phyloP scores from a whole-genome alignment of 306 rosid species.

The Citrullus amarus region DNA sequence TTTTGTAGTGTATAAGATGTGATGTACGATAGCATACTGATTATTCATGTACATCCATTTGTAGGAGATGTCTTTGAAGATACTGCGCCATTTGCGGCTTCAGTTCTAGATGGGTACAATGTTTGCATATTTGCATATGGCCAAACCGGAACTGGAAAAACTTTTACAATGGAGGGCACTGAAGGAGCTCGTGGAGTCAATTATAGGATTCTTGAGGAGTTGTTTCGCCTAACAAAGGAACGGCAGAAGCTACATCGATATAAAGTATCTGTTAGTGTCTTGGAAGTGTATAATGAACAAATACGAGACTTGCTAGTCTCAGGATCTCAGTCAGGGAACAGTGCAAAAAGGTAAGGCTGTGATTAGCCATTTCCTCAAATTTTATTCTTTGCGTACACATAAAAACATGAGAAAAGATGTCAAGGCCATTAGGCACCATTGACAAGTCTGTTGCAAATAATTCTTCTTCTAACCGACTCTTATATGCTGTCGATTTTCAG shows the following conservation, averaged over 20 bases:
- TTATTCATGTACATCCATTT: conserved; percentile 11
- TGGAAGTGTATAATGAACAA: conserved; percentile 97
- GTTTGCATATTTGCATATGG: conserved; percentile 96
- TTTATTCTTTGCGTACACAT: background rate
- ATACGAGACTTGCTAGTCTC: conserved; percentile 75
- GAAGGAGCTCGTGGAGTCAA: conserved; percentile 87
- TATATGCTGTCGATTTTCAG: background rate
- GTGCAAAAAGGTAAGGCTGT: conserved; percentile 48
- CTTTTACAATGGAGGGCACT: conserved; percentile 95
- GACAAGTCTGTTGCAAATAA: background rate
- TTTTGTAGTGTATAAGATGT: background rate
- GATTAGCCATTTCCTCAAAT: background rate
- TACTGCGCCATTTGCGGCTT: conserved; percentile 69
- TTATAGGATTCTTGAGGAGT: conserved; percentile 80
- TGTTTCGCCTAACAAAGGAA: conserved; percentile 53
- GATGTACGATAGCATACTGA: conserved; percentile 1
- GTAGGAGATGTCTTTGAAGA: conserved; percentile 72
- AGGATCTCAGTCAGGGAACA: conserved; percentile 54
- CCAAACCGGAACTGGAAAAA: conserved; percentile 93
- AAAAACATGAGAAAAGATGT: background rate
- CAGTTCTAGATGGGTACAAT: conserved; percentile 88
- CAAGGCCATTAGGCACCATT: background rate
- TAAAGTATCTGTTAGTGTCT: conserved; percentile 72
- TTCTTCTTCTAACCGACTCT: background rate
- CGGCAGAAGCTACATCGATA: conserved; percentile 44